Conservation (phyloP, 257 asterid species). For the Cynanchum wilfordii region DNA sequence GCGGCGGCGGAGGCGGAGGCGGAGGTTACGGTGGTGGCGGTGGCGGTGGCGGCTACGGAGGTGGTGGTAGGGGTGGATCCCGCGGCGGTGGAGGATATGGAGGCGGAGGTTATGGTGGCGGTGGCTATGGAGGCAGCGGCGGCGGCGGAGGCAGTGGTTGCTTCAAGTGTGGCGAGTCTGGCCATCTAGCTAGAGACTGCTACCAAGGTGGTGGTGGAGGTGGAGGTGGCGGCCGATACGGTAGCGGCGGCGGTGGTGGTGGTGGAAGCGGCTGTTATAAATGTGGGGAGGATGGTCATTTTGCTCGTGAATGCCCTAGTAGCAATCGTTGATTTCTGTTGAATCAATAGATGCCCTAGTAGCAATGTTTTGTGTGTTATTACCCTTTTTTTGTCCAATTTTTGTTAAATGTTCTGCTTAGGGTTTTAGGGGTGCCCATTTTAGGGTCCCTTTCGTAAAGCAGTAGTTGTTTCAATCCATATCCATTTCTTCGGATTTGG, state of each 20-base stretch:
- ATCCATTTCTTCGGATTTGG: not conserved
- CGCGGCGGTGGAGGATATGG: constrained; percentile 15
- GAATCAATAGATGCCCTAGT: too few relatives aligned
- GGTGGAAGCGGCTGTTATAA: constrained; percentile 33
- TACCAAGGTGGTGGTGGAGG: constrained; percentile 21
- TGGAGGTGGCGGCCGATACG: constrained; percentile 4
- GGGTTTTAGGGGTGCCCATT: too few relatives aligned
- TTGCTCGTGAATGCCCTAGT: constrained; percentile 56
- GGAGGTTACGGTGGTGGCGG: constrained; percentile 9
- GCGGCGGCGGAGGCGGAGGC: constrained; percentile 19
- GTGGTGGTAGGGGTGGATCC: constrained; percentile 13
- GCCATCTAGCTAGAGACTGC: constrained; percentile 33
- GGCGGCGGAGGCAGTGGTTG: constrained; percentile 19
- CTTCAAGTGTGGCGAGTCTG: constrained; percentile 30
- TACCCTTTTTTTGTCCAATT: too few relatives aligned
- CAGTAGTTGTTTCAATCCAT: not conserved
- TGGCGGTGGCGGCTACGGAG: constrained; percentile 15
- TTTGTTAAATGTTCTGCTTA: not conserved
- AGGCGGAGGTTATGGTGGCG: constrained; percentile 3
- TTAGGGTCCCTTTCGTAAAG: not conserved
- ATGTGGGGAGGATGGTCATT: constrained; percentile 56
- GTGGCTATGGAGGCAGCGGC: constrained; percentile 6
- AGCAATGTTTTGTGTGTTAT: too few relatives aligned
- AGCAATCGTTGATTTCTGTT: constrained; percentile 24
- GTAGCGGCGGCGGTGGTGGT: constrained; percentile 8